Evolutionary conservation across 2,329 filamentous ascomycete genomes (phyloP).

Genomic region (Fusarium fracticaudum): DNA sequence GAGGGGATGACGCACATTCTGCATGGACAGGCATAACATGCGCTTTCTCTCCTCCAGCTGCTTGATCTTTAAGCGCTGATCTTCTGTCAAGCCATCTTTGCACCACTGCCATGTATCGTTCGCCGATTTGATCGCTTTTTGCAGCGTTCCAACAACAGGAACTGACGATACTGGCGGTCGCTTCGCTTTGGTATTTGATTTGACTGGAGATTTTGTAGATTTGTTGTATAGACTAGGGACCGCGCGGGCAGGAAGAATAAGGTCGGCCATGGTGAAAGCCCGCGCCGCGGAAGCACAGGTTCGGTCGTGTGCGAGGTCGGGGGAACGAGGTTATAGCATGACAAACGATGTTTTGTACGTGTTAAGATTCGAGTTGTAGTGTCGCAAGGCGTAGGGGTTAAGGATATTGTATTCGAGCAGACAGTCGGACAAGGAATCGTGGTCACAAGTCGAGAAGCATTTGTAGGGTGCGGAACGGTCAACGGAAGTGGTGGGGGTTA

Average conservation of each 20-base stretch:
- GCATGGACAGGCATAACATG: constrained; percentile 71
- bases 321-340: constrained; percentile 26
- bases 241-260: constrained; percentile 40
- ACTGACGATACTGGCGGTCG: constrained; percentile 24
- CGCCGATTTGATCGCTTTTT: constrained; percentile 51
- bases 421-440: constrained; percentile 10
- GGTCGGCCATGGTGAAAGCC: constrained; percentile 40
- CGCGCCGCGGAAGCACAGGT: constrained; percentile 10
- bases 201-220: constrained; percentile 15
- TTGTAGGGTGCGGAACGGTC: constrained; percentile 24
- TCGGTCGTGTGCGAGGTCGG: constrained; percentile 12
- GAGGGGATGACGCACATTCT: constrained; percentile 61
- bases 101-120: constrained; percentile 57
- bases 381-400: neutral
- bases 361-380: neutral
- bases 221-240: constrained; percentile 36
- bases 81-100: constrained; percentile 62
- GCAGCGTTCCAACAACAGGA: constrained; percentile 39
- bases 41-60: constrained; percentile 68
- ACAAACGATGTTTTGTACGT: neutral
- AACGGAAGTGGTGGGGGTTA: constrained; percentile 26
- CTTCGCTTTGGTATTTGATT: constrained; percentile 41
- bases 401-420: constrained; percentile 1
- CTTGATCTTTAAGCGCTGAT: constrained; percentile 59
- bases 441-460: constrained; percentile 26